These are phyloP conservation scores for Dothideomycetes sp. DNA, from an alignment of 2,329 filamentous ascomycete genomes.

Conservation along the genomic window DNA sequence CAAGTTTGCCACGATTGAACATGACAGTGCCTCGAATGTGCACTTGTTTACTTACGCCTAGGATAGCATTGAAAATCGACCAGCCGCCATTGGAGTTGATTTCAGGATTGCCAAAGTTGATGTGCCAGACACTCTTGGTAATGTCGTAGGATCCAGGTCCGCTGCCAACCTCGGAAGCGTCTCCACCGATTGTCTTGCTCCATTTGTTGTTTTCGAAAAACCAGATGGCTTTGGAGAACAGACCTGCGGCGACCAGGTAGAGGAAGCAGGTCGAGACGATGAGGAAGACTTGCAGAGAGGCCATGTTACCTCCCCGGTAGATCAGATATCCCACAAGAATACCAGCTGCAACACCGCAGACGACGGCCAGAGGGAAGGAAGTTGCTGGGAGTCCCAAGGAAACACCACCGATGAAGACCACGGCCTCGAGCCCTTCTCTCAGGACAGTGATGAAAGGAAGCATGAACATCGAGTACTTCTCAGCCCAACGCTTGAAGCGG, in stretches of 20 bases:
- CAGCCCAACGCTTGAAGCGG: constrained; percentile 53
- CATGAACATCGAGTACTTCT: constrained; percentile 80
- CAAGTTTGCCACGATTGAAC: too few relatives aligned
- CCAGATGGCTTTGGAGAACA: constrained; percentile 73
- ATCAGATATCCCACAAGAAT: constrained; percentile 60
- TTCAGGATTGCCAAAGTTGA: constrained; percentile 72
- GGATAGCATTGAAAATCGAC: constrained; percentile 78
- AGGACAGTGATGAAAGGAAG: constrained; percentile 83
- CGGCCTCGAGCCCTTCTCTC: constrained; percentile 74
- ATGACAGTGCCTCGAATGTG: too few relatives aligned
- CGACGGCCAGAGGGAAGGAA: constrained; percentile 67
- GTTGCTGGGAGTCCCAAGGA: constrained; percentile 65
- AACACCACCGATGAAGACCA: constrained; percentile 80
- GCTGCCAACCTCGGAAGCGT: constrained; percentile 51
- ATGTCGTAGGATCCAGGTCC: constrained; percentile 76
- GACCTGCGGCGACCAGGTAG: constrained; percentile 73
- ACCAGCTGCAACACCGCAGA: constrained; percentile 63
- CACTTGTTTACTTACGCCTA: too few relatives aligned
- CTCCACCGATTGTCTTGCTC: constrained; percentile 55
- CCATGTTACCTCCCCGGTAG: constrained; percentile 63
- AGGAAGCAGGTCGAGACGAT: constrained; percentile 72
- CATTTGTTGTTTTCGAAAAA: constrained; percentile 61
- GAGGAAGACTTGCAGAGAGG: constrained; percentile 67
- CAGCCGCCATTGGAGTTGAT: constrained; percentile 67
- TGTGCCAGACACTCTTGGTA: constrained; percentile 68